Evolutionary conservation across 106 monocot genomes (phyloP), one percentile per base, ranked within the genome.

Genomic region (Dioscorea alata): DNA sequence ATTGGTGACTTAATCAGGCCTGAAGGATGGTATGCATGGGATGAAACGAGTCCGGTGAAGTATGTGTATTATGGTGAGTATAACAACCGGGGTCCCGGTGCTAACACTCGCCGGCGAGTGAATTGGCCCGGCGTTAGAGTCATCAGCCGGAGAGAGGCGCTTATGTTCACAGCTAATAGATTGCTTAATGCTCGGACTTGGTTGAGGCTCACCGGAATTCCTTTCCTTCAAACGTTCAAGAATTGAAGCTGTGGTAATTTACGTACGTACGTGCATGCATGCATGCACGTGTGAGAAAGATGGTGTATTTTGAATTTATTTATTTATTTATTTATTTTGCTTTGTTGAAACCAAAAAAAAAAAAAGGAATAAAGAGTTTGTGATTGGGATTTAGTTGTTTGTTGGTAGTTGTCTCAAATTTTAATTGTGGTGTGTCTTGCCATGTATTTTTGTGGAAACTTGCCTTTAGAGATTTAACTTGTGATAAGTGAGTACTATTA

Each of bases 1-100:
- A 78, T 83, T 50, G 83, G 83, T 1, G 83, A 83, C 23, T 57
- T 83, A 4, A 83, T 83, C 70, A 64, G 60, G 49, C 83, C 83
- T 12, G 83, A 54, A 4, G 83, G 83, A 7, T 83, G 65, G 58
- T 32, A 71, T 67, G 53, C 64, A 7, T 83, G 83, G 83, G 49
- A 69, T 15, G 78, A 78, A 0, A 64, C 59, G 0, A 32, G 60
- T 24, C 70, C 24, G 7, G 35, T 71, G 21, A 58, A 78, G 19
- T 74, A 74, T 22, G 34, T 71, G 16, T 83, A 71, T 61, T 83
- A 83, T 66, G 83, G 70, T 14, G 83, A 83, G 83, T 83, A 78
- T 66, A 67, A 15, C 0, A 83, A 83, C 74, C 34, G 74, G 16
- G 83, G 83, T 0, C 74, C 78, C 0, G 83, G 83, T 2, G 78